Evolutionary conservation across 78 protist species (phyloP).

Genomic region (Thecamonas trahens): DNA sequence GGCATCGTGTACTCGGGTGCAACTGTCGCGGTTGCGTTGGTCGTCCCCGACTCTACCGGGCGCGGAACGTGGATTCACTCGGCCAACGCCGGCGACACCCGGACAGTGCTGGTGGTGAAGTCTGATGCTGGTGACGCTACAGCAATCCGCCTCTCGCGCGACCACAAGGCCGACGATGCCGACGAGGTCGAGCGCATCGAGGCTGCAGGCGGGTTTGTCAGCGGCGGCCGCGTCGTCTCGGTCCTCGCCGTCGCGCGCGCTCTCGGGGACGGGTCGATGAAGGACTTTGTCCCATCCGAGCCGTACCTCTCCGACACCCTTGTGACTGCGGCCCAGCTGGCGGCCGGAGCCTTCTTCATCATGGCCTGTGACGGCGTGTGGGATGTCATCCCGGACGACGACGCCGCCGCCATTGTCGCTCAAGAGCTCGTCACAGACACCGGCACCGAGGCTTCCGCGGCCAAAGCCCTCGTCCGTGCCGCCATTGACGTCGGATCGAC

Average conservation of each 20-base stretch:
- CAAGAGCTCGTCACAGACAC: background rate
- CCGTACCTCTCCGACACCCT: background rate
- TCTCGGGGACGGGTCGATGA: slow-evolving; percentile 16
- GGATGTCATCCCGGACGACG: background rate
- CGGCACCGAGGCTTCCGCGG: background rate
- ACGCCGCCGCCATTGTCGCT: background rate
- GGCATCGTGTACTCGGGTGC: no score
- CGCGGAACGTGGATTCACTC: no score
- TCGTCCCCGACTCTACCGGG: no score
- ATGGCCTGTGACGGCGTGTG: background rate
- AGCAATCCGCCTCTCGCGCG: slow-evolving; percentile 1
- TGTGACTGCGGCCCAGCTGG: background rate
- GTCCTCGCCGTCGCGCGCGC: slow-evolving; percentile 27
- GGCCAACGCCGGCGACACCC: no score
- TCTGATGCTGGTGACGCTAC: no score
- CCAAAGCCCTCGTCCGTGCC: background rate
- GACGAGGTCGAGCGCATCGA: background rate
- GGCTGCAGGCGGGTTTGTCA: slow-evolving; percentile 14
- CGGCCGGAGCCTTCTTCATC: no score
- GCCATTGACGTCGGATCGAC: background rate
- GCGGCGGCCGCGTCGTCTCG: slow-evolving; percentile 1
- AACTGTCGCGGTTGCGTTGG: no score
- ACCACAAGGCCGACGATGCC: slow-evolving; percentile 8
- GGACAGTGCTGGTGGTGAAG: no score
- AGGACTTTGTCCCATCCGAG: background rate